Percentiles rank a stretch among this genome's conserved stretches.
phyloP scores from a whole-genome alignment of 2,329 filamentous ascomycete species.

The Orbilia quercus region DNA sequence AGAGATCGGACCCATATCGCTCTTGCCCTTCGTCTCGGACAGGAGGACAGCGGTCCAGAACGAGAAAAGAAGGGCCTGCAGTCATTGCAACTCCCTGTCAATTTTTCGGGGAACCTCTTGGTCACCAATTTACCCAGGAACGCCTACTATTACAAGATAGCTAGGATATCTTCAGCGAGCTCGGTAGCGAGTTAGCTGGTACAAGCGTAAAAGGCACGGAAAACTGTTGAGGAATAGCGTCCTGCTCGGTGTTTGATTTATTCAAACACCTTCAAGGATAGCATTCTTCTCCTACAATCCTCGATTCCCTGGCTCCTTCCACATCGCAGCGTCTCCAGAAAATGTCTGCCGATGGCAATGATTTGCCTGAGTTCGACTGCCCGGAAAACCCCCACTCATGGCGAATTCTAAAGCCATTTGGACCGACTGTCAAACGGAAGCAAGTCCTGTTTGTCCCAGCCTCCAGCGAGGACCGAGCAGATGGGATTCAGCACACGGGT shows the following conservation, averaged over 20 bases:
- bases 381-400: constrained; percentile 52
- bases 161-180: too few species aligned
- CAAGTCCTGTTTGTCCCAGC: constrained; percentile 70
- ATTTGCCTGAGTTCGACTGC: constrained; percentile 35
- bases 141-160: too few species aligned
- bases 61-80: constrained; percentile 14
- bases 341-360: constrained; percentile 49
- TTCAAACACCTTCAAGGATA: not conserved
- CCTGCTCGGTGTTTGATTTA: constrained; percentile 1
- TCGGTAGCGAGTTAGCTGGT: too few species aligned
- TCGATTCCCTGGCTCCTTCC: constrained; percentile 21
- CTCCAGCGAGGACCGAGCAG: constrained; percentile 26
- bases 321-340: constrained; percentile 9
- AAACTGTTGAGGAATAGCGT: constrained; percentile 48
- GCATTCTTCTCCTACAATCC: constrained; percentile 14
- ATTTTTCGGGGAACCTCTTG: not conserved
- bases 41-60: constrained; percentile 23
- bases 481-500: constrained; percentile 40
- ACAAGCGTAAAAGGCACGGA: constrained; percentile 3
- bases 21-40: not conserved
- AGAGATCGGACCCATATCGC: constrained; percentile 23
- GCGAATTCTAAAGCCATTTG: constrained; percentile 65
- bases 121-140: not conserved
- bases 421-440: constrained; percentile 69
- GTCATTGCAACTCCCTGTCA: constrained; percentile 2